Evolutionary conservation across 805 yeast species (phyloP).

Genomic region (Yarrowia sp.): DNA sequence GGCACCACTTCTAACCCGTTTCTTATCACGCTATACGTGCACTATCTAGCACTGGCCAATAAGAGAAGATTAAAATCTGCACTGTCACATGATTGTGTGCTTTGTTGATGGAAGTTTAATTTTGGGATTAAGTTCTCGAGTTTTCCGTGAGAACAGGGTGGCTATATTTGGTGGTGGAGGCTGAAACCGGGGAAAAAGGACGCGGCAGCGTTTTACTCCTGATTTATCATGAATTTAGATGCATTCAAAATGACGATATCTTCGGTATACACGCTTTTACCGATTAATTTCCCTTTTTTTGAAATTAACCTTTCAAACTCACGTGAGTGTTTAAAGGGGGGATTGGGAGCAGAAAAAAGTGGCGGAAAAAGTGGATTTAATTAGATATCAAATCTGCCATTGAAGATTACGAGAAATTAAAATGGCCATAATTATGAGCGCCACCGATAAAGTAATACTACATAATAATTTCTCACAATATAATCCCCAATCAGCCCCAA

Average conservation of each 20-base stretch:
- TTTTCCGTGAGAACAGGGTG: background rate
- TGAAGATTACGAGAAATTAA: too few relatives aligned
- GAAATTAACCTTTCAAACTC: background rate
- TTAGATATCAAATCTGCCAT: background rate
- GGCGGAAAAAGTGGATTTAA: background rate
- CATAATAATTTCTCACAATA: too few relatives aligned
- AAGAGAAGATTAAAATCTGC: slow-evolving; percentile 19
- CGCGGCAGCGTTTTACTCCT: background rate
- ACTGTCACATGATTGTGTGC: slow-evolving; percentile 22
- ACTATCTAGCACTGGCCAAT: slow-evolving; percentile 25
- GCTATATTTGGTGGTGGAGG: too few relatives aligned
- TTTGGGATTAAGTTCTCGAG: background rate
- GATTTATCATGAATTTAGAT: too few relatives aligned
- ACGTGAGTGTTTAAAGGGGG: slow-evolving; percentile 11
- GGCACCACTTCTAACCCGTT: too few relatives aligned
- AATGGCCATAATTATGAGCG: too few relatives aligned
- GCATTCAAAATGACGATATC: too few relatives aligned
- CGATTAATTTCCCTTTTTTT: background rate
- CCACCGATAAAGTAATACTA: too few relatives aligned
- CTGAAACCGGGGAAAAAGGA: too few relatives aligned
- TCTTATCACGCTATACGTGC: slow-evolving; percentile 18
- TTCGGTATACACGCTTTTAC: background rate
- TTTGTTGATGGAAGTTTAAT: slow-evolving; percentile 3
- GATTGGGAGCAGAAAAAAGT: background rate
- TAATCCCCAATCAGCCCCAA: too few relatives aligned